A percentile compares a stretch with the other conserved stretches of the same genome.
These are phyloP conservation scores for Ustilago xerochloae DNA, from an alignment of 1,284 basidiomycete genomes.

Conservation along the genomic window DNA sequence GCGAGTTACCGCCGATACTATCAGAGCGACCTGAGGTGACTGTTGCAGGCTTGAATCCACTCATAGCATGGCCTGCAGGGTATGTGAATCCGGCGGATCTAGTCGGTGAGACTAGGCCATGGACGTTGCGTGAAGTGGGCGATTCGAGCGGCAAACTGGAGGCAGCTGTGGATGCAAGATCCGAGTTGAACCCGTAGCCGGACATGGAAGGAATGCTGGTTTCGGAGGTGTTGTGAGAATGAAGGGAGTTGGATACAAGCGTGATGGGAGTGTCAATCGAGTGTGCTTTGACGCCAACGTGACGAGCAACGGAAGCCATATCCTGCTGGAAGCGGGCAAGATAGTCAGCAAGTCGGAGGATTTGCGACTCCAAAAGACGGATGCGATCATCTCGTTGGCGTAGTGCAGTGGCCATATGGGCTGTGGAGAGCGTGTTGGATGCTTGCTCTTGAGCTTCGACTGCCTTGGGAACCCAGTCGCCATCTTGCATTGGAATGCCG, in stretches of 20 bases:
- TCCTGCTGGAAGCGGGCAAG: conserved; percentile 60
- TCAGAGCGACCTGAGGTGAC: conserved; percentile 15
- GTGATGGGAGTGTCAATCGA: conserved; percentile 46
- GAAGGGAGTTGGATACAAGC: conserved; percentile 39
- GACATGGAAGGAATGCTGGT: conserved; percentile 29
- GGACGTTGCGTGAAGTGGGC: conserved; percentile 39
- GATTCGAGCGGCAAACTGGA: conserved; percentile 41
- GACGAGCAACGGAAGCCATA: conserved; percentile 47
- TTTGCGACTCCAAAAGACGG: conserved; percentile 59
- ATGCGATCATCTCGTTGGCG: conserved; percentile 64
- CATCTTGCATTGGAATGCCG: conserved; percentile 62
- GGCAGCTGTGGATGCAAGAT: conserved; percentile 24
- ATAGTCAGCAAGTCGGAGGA: conserved; percentile 55
- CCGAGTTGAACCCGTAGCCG: conserved; percentile 27
- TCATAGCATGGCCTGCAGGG: conserved; percentile 30
- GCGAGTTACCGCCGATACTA: conserved; percentile 22
- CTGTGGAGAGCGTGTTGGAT: conserved; percentile 13
- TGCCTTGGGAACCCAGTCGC: conserved; percentile 60
- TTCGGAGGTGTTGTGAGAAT: conserved; percentile 31
- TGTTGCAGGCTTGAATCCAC: conserved; percentile 46
- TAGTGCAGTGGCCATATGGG: conserved; percentile 33
- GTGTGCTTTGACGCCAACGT: conserved; percentile 51
- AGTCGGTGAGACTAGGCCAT: conserved; percentile 42
- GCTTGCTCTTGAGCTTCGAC: conserved; percentile 39
- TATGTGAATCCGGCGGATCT: conserved; percentile 33